Conservation (phyloP, 2,329 filamentous ascomycete genomes). For the Fusarium miscanthi region DNA sequence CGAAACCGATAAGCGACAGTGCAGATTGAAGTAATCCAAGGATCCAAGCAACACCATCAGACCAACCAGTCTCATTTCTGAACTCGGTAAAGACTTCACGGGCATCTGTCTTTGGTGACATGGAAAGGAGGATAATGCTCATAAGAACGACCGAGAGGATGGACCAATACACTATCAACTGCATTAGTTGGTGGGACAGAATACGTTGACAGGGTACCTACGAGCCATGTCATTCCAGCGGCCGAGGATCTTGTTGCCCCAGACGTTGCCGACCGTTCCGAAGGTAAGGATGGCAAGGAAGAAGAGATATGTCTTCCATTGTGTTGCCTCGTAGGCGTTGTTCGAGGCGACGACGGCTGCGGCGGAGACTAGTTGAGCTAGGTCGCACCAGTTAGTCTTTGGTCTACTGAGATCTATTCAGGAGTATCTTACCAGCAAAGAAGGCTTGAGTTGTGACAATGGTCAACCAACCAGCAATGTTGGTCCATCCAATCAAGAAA, state of each 20-base stretch:
- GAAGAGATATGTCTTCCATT: slow-evolving; percentile 57
- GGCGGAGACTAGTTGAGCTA: slow-evolving; percentile 57
- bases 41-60: slow-evolving; percentile 60
- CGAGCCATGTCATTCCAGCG: slow-evolving; percentile 56
- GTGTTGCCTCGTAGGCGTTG: slow-evolving; percentile 51
- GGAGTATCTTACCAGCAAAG: slow-evolving; percentile 51
- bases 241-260: slow-evolving; percentile 53
- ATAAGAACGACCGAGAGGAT: slow-evolving; percentile 55
- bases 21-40: slow-evolving; percentile 57
- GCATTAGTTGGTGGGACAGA: background rate
- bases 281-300: slow-evolving; percentile 48
- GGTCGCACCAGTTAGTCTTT: rapidly evolving
- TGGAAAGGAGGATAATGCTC: slow-evolving; percentile 56
- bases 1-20: slow-evolving; percentile 54
- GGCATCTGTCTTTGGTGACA: slow-evolving; percentile 53
- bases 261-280: slow-evolving; percentile 47
- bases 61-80: slow-evolving; percentile 58
- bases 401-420: no score
- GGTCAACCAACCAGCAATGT: slow-evolving; percentile 58
- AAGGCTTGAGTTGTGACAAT: slow-evolving; percentile 57
- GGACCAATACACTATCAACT: slow-evolving; percentile 53
- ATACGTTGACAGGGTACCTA: background rate
- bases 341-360: slow-evolving; percentile 55
- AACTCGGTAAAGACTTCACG: slow-evolving; percentile 58
- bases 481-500: slow-evolving; percentile 57